Percentiles rank a stretch among this genome's conserved stretches.
Conservation (phyloP, 179 eudicot species). For the Beta macrorhiza region DNA sequence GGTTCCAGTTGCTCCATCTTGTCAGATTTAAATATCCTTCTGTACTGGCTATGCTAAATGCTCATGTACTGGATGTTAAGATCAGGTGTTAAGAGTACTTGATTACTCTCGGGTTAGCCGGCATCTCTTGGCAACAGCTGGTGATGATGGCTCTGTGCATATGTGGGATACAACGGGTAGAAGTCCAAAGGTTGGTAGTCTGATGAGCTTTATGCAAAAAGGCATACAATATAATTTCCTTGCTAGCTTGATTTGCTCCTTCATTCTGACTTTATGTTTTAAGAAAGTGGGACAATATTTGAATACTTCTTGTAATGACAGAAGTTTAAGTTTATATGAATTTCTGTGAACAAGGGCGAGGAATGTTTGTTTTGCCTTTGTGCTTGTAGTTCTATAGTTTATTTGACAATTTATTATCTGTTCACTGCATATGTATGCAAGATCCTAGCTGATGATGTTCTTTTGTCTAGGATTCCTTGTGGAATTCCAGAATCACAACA, state of each 20-base stretch:
- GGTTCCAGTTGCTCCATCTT: constrained; percentile 8
- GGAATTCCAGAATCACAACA: not conserved
- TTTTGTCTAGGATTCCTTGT: not conserved
- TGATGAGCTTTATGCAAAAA: not conserved
- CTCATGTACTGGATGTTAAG: constrained; percentile 36
- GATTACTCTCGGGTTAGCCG: constrained; percentile 92
- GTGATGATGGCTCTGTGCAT: constrained; percentile 94
- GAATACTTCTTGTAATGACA: not conserved
- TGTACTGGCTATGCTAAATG: constrained; percentile 32
- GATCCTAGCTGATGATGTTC: not conserved
- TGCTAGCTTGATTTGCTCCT: not conserved
- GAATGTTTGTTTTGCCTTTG: not conserved
- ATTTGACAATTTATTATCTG: not conserved
- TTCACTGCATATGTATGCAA: not conserved
- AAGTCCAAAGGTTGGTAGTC: constrained; percentile 70
- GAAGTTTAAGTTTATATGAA: not conserved
- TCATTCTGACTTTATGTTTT: not conserved
- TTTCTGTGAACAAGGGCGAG: not conserved
- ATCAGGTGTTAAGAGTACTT: constrained; percentile 87
- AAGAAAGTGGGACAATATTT: no score
- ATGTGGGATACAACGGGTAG: constrained; percentile 94
- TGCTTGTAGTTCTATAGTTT: not conserved
- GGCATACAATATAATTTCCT: not conserved
- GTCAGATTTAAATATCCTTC: constrained; percentile 14
- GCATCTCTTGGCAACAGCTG: constrained; percentile 91